Conservation (phyloP, 2,329 filamentous ascomycete species). For the Leptosphaerulina australis region DNA sequence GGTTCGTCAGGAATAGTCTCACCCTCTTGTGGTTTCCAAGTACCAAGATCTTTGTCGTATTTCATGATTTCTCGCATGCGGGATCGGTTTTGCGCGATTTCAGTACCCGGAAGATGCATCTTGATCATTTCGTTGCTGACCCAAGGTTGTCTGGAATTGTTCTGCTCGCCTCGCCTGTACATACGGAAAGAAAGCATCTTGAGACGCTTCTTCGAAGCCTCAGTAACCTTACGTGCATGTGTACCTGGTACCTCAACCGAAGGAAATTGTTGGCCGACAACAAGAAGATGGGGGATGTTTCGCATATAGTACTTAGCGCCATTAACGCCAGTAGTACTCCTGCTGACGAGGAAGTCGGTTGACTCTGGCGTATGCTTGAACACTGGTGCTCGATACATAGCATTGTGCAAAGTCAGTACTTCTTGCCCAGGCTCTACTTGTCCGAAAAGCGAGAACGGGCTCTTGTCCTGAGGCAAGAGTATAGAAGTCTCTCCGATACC, state of each 20-base stretch:
- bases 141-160: constrained; percentile 75
- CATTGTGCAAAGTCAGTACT: constrained; percentile 88
- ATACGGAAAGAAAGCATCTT: constrained; percentile 95
- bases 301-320: constrained; percentile 82
- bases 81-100: constrained; percentile 92
- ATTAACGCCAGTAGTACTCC: constrained; percentile 78
- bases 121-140: constrained; percentile 70
- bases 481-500: constrained; percentile 83
- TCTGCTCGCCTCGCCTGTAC: constrained; percentile 74
- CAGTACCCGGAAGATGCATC: constrained; percentile 86
- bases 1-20: constrained; percentile 81
- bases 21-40: constrained; percentile 74
- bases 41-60: constrained; percentile 85
- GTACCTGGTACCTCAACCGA: constrained; percentile 91
- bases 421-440: constrained; percentile 90
- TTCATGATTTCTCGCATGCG: constrained; percentile 96
- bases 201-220: constrained; percentile 93
- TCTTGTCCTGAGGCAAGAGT: constrained; percentile 90
- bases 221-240: constrained; percentile 92
- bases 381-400: constrained; percentile 92
- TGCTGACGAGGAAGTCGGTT: constrained; percentile 85
- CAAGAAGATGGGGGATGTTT: constrained; percentile 87
- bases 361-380: constrained; percentile 81
- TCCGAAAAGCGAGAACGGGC: constrained; percentile 93
- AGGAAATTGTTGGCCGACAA: constrained; percentile 92